Conservation (phyloP, 192 early-diverging fungal genomes). For the Backusella circina region DNA sequence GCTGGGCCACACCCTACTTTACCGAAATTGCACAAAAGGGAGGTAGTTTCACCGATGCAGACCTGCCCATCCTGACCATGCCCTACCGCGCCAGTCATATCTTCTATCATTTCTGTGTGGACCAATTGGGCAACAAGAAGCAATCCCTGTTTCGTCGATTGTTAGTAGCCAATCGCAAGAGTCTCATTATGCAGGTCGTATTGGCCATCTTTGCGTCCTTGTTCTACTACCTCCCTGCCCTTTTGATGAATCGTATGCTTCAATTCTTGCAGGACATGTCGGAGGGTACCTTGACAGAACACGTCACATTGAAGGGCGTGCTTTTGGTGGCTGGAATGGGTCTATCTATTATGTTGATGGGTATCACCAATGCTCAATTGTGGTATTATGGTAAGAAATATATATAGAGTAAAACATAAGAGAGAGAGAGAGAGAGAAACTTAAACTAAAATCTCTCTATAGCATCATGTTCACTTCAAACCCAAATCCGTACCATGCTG, state of each 20-base stretch:
- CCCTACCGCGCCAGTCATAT: constrained; percentile 20
- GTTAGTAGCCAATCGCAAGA: not conserved
- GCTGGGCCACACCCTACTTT: constrained; percentile 35
- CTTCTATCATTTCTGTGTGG: constrained; percentile 30
- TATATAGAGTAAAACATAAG: not conserved
- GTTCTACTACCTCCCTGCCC: constrained; percentile 13
- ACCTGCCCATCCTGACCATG: constrained; percentile 15
- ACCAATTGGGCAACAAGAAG: not conserved
- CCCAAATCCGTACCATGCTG: constrained; percentile 22
- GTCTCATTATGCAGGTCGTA: not conserved
- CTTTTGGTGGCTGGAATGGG: constrained; percentile 53
- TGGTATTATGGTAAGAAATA: constrained; percentile 27
- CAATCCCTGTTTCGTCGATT: not conserved
- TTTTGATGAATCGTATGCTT: constrained; percentile 30
- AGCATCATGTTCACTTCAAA: constrained; percentile 24
- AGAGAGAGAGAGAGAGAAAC: no score
- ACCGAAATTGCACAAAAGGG: constrained; percentile 62
- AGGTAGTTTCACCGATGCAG: constrained; percentile 75
- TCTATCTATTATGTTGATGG: constrained; percentile 49
- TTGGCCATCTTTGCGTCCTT: not conserved
- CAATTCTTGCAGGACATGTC: constrained; percentile 14
- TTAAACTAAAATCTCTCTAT: not conserved
- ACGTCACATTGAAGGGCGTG: constrained; percentile 46
- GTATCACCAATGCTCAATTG: constrained; percentile 9
- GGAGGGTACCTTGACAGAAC: not conserved